Evolutionary conservation across 2,329 filamentous ascomycete genomes (phyloP), one percentile per base, ranked within the genome.

Genomic region (Diaporthe longicolla): DNA sequence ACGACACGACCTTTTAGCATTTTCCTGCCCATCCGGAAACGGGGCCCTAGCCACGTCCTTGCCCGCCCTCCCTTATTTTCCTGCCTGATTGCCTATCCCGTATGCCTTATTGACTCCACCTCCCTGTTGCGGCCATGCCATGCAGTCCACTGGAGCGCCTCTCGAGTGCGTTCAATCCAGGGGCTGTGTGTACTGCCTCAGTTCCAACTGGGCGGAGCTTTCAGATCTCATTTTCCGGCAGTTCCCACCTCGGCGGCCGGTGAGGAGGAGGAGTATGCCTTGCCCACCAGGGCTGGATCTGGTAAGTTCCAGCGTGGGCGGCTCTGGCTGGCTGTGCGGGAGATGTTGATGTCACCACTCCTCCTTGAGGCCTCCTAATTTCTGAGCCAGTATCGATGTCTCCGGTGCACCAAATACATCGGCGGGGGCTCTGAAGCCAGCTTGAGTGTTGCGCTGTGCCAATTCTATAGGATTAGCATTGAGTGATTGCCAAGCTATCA

Each of bases 341-440:
- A 24, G 48, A 54, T 40, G 45, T 66, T 24, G 32, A 54, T 68
- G 63, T 68, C 48, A 13, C 48, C 29, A 35, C 21, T 21, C 24
- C 10, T 21, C 24, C 26, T 35, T 54, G 32, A 21, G 17, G 15
- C 32, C 13, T 40, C n/a, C 13, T 29, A 40, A 13, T 21, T 21
- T 50, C 29, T 68, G 13, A 17, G n/a, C n/a, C n/a, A 68, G 48
- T 21, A 32, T 24, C 54, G 48, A 29, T 54, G 26, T 8, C 21
- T 40, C 21, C 17, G 45, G n/a, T 4, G 48, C 52, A 54, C n/a
- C 21, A 19, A 48, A 21, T 54, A 54, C 48, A 24, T 26, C 24
- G 8, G 13, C 7, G 63, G 4, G 32, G 24, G 45, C n/a, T 8
- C 15, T 15, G 29, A 32, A 11, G 24, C 21, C 4, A 37, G 11